Percentiles rank a stretch among this genome's conserved stretches.
These are phyloP conservation scores for Lepiota venenata DNA, from an alignment of 768 basidiomycete genomes.

Conservation along the genomic window DNA sequence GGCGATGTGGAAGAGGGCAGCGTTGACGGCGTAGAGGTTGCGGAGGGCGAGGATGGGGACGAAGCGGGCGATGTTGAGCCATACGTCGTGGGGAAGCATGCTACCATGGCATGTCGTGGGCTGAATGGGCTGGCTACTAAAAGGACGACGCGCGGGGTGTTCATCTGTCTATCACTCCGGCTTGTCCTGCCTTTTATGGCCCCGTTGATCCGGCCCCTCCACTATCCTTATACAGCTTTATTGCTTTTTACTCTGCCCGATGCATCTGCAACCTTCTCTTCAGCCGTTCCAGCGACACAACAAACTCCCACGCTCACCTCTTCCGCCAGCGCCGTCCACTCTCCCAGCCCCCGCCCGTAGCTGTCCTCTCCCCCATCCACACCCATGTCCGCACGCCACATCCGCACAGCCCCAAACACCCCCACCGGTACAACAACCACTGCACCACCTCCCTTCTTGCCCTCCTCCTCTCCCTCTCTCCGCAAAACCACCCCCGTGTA, in stretches of 20 bases:
- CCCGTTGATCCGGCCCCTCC: not conserved
- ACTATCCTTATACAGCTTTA: constrained; percentile 3
- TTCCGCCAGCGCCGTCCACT: constrained; percentile 66
- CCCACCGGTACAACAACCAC: constrained; percentile 42
- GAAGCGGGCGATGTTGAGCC: constrained; percentile 32
- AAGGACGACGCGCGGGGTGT: not conserved
- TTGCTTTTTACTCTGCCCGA: constrained; percentile 1
- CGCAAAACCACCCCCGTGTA: constrained; percentile 64
- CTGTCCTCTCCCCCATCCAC: constrained; percentile 71
- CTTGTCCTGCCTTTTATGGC: not conserved
- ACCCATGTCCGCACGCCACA: constrained; percentile 74
- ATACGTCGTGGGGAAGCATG: constrained; percentile 30
- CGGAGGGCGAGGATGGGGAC: constrained; percentile 29
- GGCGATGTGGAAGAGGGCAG: constrained; percentile 33
- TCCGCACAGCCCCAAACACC: constrained; percentile 61
- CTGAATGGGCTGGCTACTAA: no score
- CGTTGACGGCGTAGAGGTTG: constrained; percentile 34
- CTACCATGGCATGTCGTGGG: not conserved
- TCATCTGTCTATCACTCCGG: not conserved
- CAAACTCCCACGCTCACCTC: constrained; percentile 50
- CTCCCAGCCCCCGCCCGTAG: constrained; percentile 61
- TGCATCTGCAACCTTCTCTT: not conserved
- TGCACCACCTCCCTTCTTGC: constrained; percentile 21
- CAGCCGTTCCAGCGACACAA: not conserved
- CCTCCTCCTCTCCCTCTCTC: not conserved